Base-by-base conservation (phyloP, 345 rosid genomes). In the Populus davidiana region DNA sequence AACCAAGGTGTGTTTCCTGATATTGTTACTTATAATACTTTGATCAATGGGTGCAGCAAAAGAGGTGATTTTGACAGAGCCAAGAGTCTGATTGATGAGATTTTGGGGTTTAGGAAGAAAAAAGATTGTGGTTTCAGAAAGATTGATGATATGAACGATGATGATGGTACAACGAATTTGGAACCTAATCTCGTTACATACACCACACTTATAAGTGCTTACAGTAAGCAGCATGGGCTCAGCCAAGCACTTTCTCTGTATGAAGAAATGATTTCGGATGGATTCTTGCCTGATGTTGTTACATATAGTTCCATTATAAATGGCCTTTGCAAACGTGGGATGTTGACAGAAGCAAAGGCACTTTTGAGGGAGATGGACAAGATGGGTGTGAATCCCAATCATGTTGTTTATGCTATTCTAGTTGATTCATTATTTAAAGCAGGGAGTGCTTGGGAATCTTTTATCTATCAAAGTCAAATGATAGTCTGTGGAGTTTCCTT, bases 381-480 rank as follows among this genome's bases (percentile, higher is more conserved):
- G 75, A 88, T 90, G 89, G 87, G 87, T 25, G 86, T 92, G 56
- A 80, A 86, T 85, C 91, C 93, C 21, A 95, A 93, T 83, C 89
- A 85, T 81, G 82, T 90, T n/a, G 80, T 87, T 70, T 92, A 90
- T 86, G 74, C 93, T 82, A 81, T 86, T 79, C 92, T 92, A 70
- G 64, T 90, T 78, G 89, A 92, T 85, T 89, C 96, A 6, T 87
- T 87, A 17, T 85, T 95, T 78, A 93, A 93, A 87, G 81, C 85
- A 44, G 86, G 89, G 27, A 79, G 75, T 78, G 74, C 73, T 71
- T 78, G 80, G 82, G 89, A 91, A 70, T 92, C 96, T 72, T 86
- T 90, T 82, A 85, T 90, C 65, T 87, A 89, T 72, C 91, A 91
- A 77, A 80, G 90, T 80, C 96, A 90, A 83, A 92, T 93, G 93